Percentiles rank a stretch among this genome's conserved stretches.
Evolutionary conservation across 2,329 filamentous ascomycete genomes (phyloP).

Genomic region (Triangularia setosa): DNA sequence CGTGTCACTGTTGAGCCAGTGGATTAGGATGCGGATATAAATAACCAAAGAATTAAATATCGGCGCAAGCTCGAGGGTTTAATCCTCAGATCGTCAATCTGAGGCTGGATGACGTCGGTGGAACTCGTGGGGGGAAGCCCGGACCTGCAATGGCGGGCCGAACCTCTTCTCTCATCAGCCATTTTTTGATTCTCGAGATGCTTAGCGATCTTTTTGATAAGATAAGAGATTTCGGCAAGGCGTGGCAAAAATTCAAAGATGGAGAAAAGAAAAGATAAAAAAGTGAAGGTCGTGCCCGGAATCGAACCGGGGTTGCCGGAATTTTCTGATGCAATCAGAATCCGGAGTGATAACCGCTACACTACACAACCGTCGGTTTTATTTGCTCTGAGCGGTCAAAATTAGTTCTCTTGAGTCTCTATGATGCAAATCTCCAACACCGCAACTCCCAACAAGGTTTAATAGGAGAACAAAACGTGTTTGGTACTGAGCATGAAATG

Average conservation of each 20-base stretch:
- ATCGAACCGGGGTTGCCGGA: constrained; percentile 20
- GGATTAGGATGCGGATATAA: background rate
- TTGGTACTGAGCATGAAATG: no score
- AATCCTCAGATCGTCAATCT: background rate
- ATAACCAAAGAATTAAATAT: no score
- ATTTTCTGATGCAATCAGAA: constrained; percentile 10
- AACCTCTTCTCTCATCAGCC: background rate
- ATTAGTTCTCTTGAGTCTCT: background rate
- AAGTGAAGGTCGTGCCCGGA: constrained; percentile 18
- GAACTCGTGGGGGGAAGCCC: background rate
- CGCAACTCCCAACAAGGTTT: background rate
- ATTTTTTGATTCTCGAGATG: background rate
- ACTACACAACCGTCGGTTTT: constrained; percentile 15
- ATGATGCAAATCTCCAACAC: background rate
- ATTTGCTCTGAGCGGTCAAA: background rate
- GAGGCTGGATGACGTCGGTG: background rate
- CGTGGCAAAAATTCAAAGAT: background rate
- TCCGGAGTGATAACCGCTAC: constrained; percentile 20
- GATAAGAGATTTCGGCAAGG: background rate
- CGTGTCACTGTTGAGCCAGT: background rate
- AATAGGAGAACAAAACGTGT: no score
- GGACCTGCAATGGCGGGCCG: background rate
- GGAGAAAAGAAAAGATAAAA: background rate
- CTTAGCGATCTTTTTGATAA: background rate
- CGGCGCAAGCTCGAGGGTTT: no score